phyloP scores from a whole-genome alignment of 257 asterid species.

The Gynochthodes officinalis region DNA sequence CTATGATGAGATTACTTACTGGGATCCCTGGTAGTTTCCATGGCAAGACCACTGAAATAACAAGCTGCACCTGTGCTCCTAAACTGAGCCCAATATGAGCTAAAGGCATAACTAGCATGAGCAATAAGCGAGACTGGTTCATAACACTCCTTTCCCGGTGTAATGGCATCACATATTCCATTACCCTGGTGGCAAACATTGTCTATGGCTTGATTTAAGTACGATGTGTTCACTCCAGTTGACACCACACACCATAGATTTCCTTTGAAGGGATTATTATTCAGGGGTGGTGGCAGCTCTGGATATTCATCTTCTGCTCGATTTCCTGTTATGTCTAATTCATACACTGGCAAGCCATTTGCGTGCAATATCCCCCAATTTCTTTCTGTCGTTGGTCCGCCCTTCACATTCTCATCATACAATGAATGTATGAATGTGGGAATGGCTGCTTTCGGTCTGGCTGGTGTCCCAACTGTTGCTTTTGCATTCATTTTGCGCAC shows the following conservation, averaged over 20 bases:
- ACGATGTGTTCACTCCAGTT: slow-evolving; percentile 1
- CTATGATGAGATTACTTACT: slow-evolving; percentile 25
- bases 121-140: slow-evolving; percentile 45
- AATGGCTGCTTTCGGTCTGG: slow-evolving; percentile 46
- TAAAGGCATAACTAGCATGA: slow-evolving; percentile 81
- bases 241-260: slow-evolving; percentile 70
- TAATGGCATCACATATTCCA: slow-evolving; percentile 53
- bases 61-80: slow-evolving; percentile 28
- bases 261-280: slow-evolving; percentile 52
- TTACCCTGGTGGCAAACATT: slow-evolving; percentile 45
- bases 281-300: slow-evolving; percentile 29
- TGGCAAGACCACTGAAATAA: slow-evolving; percentile 36
- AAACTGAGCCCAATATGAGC: slow-evolving; percentile 66
- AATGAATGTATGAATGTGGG: slow-evolving; percentile 60
- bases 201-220: slow-evolving; percentile 40
- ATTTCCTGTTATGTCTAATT: slow-evolving; percentile 54
- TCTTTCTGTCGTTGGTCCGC: slow-evolving; percentile 64
- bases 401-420: slow-evolving; percentile 59
- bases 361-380: slow-evolving; percentile 61
- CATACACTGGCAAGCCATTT: slow-evolving; percentile 46
- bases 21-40: slow-evolving; percentile 28
- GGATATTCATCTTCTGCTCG: slow-evolving; percentile 24
- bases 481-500: slow-evolving; percentile 34
- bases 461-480: slow-evolving; percentile 69
- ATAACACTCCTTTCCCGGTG: slow-evolving; percentile 59